Base-by-base conservation (phyloP, 2,329 filamentous ascomycete genomes). In the Stachybotrys echinatus region DNA sequence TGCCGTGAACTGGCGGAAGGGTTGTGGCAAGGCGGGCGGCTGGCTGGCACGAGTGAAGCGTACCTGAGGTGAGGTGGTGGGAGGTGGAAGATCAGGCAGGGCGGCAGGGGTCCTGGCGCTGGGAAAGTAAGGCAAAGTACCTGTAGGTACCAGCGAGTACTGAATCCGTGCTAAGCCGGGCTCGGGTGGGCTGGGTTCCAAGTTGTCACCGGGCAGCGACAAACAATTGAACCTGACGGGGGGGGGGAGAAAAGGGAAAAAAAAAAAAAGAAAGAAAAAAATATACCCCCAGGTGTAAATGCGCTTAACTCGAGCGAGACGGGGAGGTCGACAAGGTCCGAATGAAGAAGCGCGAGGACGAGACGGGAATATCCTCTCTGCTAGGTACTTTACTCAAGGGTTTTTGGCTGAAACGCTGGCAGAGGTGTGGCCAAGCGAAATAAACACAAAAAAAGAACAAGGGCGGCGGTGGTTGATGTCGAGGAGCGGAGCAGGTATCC, bases 321-420 rank as follows among this genome's bases (percentile, higher is more conserved):
- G 27, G 27, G 27, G n/a, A n/a, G 10, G 27, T 34, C 27, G 27
- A 10, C 27, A 34, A 14, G 14, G 27, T 34, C 10, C 27, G 5
- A 34, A 12, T 14, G 18, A 10, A 23, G 12, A 23, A 34, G 43
- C 12, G 43, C 20, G 43, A n/a, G 21, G 12, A 8, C 17, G 23
- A 34, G 27, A 14, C 27, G 5, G 27, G 27, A 34, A 34, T 34
- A n/a, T 14, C 27, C 22, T 34, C 17, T 12, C 31, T 31, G 42
- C 23, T 27, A 23, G 43, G 27, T n/a, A 18, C 10, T 18, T 34
- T 45, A 12, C 22, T 45, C 22, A 23, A 20, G 43, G 43, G 38
- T 40, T 45, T 45, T 34, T 14, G 23, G 43, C 43, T 45, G 43
- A 45, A 45, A 45, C 43, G 43, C 43, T 45, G 43, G 23, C 14